Conservation (phyloP, 208 protist species). For the Trypanosoma melophagium region DNA sequence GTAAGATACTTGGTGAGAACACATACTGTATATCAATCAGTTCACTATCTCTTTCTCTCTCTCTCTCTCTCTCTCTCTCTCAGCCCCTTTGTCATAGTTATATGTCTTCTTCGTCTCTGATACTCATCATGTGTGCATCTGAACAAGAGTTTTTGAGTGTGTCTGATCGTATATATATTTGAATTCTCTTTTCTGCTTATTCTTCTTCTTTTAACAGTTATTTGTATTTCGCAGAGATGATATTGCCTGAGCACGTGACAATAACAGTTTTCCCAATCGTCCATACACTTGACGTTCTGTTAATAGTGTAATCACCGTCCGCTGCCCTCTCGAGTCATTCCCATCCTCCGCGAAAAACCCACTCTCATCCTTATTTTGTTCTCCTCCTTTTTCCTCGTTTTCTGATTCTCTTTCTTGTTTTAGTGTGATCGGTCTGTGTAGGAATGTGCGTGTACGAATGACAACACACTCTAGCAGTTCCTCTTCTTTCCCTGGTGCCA, state of each 20-base stretch:
- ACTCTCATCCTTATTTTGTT: background rate
- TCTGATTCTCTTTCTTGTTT: slow-evolving; percentile 8
- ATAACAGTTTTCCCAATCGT: slow-evolving; percentile 37
- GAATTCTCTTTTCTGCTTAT: slow-evolving; percentile 12
- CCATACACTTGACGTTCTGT: slow-evolving; percentile 67
- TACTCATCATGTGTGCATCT: too few relatives aligned
- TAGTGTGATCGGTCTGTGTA: slow-evolving; percentile 23
- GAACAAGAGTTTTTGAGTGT: too few relatives aligned
- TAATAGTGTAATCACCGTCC: slow-evolving; percentile 36
- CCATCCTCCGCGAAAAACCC: background rate
- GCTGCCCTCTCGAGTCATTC: background rate
- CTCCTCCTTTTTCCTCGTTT: background rate
- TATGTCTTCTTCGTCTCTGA: too few relatives aligned
- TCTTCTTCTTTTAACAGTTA: background rate
- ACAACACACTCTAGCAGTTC: slow-evolving; percentile 42
- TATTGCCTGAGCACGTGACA: slow-evolving; percentile 37
- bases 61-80: too few relatives aligned
- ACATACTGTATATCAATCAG: slow-evolving; percentile 3
- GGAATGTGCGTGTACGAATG: slow-evolving; percentile 35
- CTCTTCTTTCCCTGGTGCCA: slow-evolving; percentile 46
- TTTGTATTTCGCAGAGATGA: background rate
- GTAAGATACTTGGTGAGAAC: background rate
- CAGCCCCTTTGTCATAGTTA: too few relatives aligned
- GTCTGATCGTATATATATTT: background rate
- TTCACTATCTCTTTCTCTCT: too few relatives aligned